Base-by-base conservation (phyloP, 2,329 filamentous ascomycete genomes). In the Fusarium heterosporum region DNA sequence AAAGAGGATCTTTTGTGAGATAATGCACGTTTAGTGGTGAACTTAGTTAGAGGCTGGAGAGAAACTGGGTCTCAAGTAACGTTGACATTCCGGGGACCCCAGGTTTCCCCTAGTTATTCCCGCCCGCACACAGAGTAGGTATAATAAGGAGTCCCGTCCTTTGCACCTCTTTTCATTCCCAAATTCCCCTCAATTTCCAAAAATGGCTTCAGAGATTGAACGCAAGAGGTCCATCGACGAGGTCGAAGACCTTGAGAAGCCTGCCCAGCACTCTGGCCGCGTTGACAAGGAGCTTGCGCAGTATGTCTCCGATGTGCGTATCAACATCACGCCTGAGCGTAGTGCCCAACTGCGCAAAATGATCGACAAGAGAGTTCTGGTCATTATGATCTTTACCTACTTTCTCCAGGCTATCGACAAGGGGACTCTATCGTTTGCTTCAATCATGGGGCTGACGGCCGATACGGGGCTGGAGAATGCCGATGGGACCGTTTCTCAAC, bases 361-460 rank as follows among this genome's bases (percentile, higher is more conserved):
- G 80, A 91, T 93, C 67, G 89, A 93, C 76, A 84, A 81, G 63
- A 85, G 90, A 30, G 85, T 93, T 4, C 79, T 94, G 41, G 78
- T 84, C 3, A 82, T 93, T 74, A 93, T 93, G 90, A 84, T 93
- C 57, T 76, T 84, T 46, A 92, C 90, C 1, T 93, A 93, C 77
- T 92, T 93, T 73, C 78, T 93, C 22, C 90, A 91, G 72, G 85
- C 87, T 43, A 82, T 91, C 43, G 89, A 91, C 76, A 90, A 90
- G 76, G 88, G 87, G 26, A 90, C 88, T 1, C 78, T 91, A 72
- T 87, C 83, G 2, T 90, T 83, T 83, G 85, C 87, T 10, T 85
- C 85, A 42, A 89, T 90, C 73, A 89, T 90, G 87, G 85, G 85
- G 28, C 80, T 90, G 47, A 78, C 79, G 1, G 72, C 80, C 8